Percentiles rank a stretch among this genome's conserved stretches.
Conservation (phyloP, 1,139 yeast genomes). For the Yamadazyma oceani region DNA sequence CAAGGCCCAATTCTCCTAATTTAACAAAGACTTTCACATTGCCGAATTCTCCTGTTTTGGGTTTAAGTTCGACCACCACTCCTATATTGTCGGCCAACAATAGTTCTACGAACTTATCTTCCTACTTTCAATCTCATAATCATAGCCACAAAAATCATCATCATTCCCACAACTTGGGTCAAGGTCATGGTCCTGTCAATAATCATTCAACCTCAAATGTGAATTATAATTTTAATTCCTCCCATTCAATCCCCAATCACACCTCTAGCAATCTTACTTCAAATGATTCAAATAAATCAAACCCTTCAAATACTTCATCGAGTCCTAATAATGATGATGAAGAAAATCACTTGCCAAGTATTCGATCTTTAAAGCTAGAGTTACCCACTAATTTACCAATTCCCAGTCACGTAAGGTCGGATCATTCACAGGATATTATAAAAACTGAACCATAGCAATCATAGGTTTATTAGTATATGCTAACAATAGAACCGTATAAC, state of each 20-base stretch:
- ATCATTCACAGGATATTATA: conserved; percentile 6
- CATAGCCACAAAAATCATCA: conserved; percentile 2
- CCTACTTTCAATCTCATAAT: conserved; percentile 15
- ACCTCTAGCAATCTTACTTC: conserved; percentile 1
- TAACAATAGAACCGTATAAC: not conserved
- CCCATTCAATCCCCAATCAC: not conserved
- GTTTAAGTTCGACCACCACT: conserved; percentile 42
- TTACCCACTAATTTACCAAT: conserved; percentile 43
- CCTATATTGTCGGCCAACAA: conserved; percentile 46
- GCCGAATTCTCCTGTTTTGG: conserved; percentile 61
- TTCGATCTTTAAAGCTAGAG: conserved; percentile 50
- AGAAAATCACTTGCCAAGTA: conserved; percentile 39
- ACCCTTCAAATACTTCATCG: conserved; percentile 2
- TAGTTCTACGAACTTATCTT: conserved; percentile 43
- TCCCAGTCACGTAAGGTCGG: conserved; percentile 9
- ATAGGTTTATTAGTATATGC: too few species aligned
- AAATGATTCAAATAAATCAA: conserved; percentile 28
- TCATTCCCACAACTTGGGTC: conserved; percentile 3
- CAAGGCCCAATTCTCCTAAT: conserved; percentile 69
- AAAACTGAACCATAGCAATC: conserved; percentile 1
- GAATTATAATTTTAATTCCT: not conserved
- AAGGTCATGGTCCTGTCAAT: conserved; percentile 40
- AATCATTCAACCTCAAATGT: conserved; percentile 2
- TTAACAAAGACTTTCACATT: conserved; percentile 43
- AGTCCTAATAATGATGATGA: conserved; percentile 9